Percentiles rank a stretch among this genome's conserved stretches.
Conservation (phyloP, 2,329 filamentous ascomycete species). For the Colletotrichum sp. region DNA sequence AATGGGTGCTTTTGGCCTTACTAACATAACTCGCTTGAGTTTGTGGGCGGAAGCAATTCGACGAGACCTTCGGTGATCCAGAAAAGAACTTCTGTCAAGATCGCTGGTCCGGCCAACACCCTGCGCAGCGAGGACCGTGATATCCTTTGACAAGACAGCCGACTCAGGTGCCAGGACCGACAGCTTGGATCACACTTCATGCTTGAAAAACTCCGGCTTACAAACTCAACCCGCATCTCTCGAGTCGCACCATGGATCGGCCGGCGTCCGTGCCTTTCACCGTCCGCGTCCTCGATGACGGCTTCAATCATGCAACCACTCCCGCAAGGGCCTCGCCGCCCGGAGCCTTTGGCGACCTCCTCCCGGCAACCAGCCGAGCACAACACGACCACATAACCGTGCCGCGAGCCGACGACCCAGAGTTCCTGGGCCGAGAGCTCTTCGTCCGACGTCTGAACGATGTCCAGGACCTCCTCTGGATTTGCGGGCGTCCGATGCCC, state of each 20-base stretch:
- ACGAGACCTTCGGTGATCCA: neutral
- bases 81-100: neutral
- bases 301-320: neutral
- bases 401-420: conserved; percentile 18
- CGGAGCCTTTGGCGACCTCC: conserved; percentile 21
- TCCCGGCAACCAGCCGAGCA: conserved; percentile 34
- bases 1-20: neutral
- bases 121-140: neutral
- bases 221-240: neutral
- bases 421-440: conserved; percentile 33
- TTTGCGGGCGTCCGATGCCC: conserved; percentile 29
- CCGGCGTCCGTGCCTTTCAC: conserved; percentile 13
- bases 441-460: conserved; percentile 32
- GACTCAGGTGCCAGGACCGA: neutral
- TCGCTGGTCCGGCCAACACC: neutral
- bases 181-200: neutral
- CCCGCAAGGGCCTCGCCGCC: neutral
- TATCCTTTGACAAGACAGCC: neutral
- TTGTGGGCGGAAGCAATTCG: neutral
- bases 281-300: conserved; percentile 15
- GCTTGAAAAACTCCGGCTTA: neutral
- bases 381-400: conserved; percentile 30
- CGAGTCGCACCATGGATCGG: conserved; percentile 8
- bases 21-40: neutral
- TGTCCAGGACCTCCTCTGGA: conserved; percentile 27